Base-by-base conservation (phyloP, 371 early-diverging fungal genomes). In the Lichtheimia ramosa region DNA sequence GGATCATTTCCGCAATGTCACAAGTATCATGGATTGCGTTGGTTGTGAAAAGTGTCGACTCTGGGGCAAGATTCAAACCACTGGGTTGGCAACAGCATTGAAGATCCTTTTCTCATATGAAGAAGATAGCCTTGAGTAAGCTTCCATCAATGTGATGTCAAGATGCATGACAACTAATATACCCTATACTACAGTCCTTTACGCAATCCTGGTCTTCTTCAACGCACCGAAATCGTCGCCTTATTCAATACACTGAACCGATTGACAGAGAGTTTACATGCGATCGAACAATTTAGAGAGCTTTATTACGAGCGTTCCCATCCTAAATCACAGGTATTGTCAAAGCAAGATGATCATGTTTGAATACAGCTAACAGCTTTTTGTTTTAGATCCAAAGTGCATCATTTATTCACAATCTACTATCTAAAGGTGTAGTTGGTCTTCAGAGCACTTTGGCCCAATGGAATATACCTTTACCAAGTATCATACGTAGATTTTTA, bases 1-100 rank as follows among this genome's bases (percentile, higher is more conserved):
- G 64, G 83, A 85, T 25, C 91, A 89, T 67, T 99, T 99, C 83
- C 85, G 97, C 53, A 99, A 99, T 70, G 91, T 99, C 13, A 91
- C 96, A 13, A 75, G 87, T 24, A 96, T 97, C 65, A 96, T 99
- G 96, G 97, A 97, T 73, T 98, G 99, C 68, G 95, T 98, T 15
- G 94, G 92, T 0, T 99, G 99, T 73, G 96, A 98, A 70, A 98
- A 98, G 73, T 99, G 99, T 68, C 77, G 95, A 54, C 77, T 99
- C 28, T 99, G 99, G 99, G 99, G 99, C 20, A 99, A 99, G 63
- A 64, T 90, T 20, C 92, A 94, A 67, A 87, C 89, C 14, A 73
- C 83, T 27, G 93, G 93, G 2, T 65, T 99, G 10, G 96, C 93
- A 49, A 95, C 97, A 1, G 98, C 98, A 1, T 77, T 98, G 20